Base-by-base conservation (phyloP, 1,139 yeast genomes). In the Pichia sp. region DNA sequence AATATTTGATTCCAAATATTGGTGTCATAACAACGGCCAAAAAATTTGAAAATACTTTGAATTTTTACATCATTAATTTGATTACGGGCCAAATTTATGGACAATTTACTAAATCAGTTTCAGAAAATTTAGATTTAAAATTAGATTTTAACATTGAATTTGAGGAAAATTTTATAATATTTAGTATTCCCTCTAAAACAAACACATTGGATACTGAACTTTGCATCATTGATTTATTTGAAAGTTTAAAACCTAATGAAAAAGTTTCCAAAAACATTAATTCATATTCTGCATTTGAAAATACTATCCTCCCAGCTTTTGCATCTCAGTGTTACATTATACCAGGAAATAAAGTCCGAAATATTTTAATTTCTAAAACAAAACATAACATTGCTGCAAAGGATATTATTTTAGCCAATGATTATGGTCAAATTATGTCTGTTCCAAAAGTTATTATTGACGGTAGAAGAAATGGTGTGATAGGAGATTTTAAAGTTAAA, bases 131-230 rank as follows among this genome's bases (percentile, higher is more conserved):
- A 4, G 8, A 39, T 9, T 4, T 11, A 4, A 42, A 39, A 11
- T 7, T 3, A 2, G 43, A 78, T 1, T 59, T 87, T 26, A 71
- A 74, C 31, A 60, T 87, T 37, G 71, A 81, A 1, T 75, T 81
- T 65, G 94, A 90, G 49, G 97, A 92, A 61, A 82, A 89, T 65
- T 90, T 95, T 88, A 69, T 88, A 11, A 74, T 86, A 4, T 85
- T 86, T 63, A 71, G 92, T 0, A n/a, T 50, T 2, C 71, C 80
- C 45, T 63, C 65, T 2, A 65, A 65, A 3, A 85, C 85, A 11
- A 61, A 76, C 56, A 64, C 69, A 32, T 39, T 44, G 11, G 79
- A 81, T 47, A 79, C 81, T 51, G 76, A 83, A 57, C 63, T 92
- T 18, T 79, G 75, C 26, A 89, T 86, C 0, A 70, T 88, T 61